phyloP scores from a whole-genome alignment of 2,329 filamentous ascomycete species.

The Fusarium longipes region DNA sequence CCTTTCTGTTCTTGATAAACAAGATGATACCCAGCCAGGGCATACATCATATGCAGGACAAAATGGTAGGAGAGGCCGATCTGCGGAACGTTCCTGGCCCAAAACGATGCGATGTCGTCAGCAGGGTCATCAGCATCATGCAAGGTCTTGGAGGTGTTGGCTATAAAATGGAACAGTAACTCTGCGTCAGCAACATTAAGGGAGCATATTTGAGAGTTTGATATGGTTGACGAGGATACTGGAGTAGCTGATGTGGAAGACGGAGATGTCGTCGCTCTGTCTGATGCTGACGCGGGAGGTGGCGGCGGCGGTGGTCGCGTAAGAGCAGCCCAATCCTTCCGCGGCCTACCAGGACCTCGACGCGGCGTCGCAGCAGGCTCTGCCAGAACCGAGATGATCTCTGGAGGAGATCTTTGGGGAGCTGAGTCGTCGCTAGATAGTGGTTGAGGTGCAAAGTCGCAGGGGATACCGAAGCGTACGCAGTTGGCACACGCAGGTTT shows the following conservation, averaged over 20 bases:
- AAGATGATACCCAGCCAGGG: slow-evolving; percentile 46
- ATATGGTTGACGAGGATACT: slow-evolving; percentile 38
- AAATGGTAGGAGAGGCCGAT: slow-evolving; percentile 47
- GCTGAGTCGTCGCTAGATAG: slow-evolving; percentile 33
- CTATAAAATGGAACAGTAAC: slow-evolving; percentile 47
- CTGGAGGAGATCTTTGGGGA: slow-evolving; percentile 30
- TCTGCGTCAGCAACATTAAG: slow-evolving; percentile 47
- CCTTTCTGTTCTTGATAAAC: slow-evolving; percentile 36
- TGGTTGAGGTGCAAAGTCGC: slow-evolving; percentile 44
- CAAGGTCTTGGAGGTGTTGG: slow-evolving; percentile 42
- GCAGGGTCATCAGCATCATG: slow-evolving; percentile 31
- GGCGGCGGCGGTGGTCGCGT: slow-evolving; percentile 33
- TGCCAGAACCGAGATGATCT: slow-evolving; percentile 25
- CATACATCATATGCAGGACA: slow-evolving; percentile 47
- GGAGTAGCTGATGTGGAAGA: slow-evolving; percentile 39
- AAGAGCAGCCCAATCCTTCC: slow-evolving; percentile 48
- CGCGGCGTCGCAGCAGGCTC: slow-evolving; percentile 37
- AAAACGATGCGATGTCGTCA: slow-evolving; percentile 42
- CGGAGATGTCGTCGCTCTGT: slow-evolving; percentile 42
- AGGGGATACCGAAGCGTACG: slow-evolving; percentile 48
- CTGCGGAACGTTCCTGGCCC: slow-evolving; percentile 46
- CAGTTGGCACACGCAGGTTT: slow-evolving; percentile 50
- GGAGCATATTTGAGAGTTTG: slow-evolving; percentile 38
- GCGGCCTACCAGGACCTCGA: slow-evolving; percentile 48
- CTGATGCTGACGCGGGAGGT: slow-evolving; percentile 24